Evolutionary conservation across 2,329 filamentous ascomycete species (phyloP), one percentile per base, ranked within the genome.

Genomic region (Canariomyces notabilis): DNA sequence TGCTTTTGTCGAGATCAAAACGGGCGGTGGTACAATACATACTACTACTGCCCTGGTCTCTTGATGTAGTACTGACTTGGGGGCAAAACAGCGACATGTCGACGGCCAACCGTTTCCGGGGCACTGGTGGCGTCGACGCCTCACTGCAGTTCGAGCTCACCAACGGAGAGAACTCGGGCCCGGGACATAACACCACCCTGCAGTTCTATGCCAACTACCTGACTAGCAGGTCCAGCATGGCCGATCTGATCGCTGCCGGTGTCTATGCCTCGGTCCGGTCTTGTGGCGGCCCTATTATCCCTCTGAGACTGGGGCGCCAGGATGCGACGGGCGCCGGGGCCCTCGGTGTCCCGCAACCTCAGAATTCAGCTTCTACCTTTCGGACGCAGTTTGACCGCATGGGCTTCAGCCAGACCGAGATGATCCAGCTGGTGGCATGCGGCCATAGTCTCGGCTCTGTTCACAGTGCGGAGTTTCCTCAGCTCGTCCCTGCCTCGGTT

Each of bases 361-460:
- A 80, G 54, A 80, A 82, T 56, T 69, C 70, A 2, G 64, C 72
- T 7, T 59, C 61, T 11, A 76, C 67, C 1, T 80, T 82, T 56
- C 58, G 64, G 42, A 70, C 73, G 41, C 76, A 80, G 57, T 83
- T 82, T 54, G 46, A 63, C 5, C 71, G 78, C 40, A 76, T 80
- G 68, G 79, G 79, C 5, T 82, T 82, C 62, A 71, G 62, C 41
- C 60, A 60, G 9, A 60, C 67, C 14, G 76, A 82, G 53, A 82
- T 82, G 77, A 80, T 83, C 34, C 71, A 77, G 56, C 65, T 79
- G 19, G 73, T 72, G 2, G 79, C 78, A 8, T 83, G 80, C 57
- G 80, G 80, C 2, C 80, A 83, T 58, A 76, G 76, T 0, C 60
- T 83, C 18, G 80, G 80, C 18, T 75, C 78, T 14, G 79, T 82